Evolutionary conservation across 768 basidiomycete species (phyloP), one percentile per base, ranked within the genome.

Genomic region (Amanita rimosa): DNA sequence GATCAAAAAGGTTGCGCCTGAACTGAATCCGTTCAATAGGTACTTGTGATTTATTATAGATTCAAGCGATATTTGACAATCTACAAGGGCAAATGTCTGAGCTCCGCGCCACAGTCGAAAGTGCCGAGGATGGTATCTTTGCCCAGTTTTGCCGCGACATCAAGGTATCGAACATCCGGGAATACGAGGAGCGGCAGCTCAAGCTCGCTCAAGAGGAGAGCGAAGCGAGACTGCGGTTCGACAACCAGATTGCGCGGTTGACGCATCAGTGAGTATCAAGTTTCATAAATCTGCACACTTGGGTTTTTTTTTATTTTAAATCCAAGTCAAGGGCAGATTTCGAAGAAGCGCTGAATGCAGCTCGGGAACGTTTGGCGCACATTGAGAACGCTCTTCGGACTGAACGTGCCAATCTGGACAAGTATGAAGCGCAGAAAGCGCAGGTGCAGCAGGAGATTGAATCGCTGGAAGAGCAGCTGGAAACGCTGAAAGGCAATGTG

Each of bases 151-250:
- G 94, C 60, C 61, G 65, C 33, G 75, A 79, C 55, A 92, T 97
- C 54, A 75, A 79, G 8, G 83, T 96, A 6, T 62, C 67, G 13
- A 82, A 82, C 64, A 91, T 99, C 53, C 79, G 94, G 22, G 90
- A 94, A 56, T 99, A 94, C 60, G 95, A 98, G 64, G 86, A 91
- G 60, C 79, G 85, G 17, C 91, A 95, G 58, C 70, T 97, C 26
- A 87, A 84, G 62, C 77, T 88, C 19, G 90, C 88, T 0, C 84
- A 92, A 63, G 87, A 88, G 57, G 91, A 92, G 62, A 87, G 79
- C 58, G 88, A 87, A 56, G 87, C 86, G 6, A 69, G 88, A 50
- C 66, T 93, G 54, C 75, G 84, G 41, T 95, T 80, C 55, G 83
- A 92, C 54, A 86, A 82, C 4, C 91, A 94, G 61, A 85, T 94